Evolutionary conservation across 179 eudicot genomes (phyloP).

Genomic region (Beta lomatogona): DNA sequence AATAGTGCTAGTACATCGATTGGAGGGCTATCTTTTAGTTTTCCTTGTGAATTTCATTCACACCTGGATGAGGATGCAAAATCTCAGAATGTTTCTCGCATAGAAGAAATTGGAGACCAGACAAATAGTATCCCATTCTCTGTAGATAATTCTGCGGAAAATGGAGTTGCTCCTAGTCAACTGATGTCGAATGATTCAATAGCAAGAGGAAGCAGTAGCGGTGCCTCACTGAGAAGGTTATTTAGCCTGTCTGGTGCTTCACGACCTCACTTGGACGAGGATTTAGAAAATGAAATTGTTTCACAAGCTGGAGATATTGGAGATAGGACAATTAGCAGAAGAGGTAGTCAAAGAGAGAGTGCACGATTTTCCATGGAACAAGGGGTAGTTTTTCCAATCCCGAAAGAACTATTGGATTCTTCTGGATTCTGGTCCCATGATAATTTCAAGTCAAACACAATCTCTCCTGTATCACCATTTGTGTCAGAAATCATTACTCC

Average conservation of each 20-base stretch:
- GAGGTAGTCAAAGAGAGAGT: conserved; percentile 28
- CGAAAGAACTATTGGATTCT: conserved; percentile 22
- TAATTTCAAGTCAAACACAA: conserved; percentile 15
- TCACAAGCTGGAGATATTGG: conserved; percentile 40
- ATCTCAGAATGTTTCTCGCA: background rate
- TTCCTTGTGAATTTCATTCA: background rate
- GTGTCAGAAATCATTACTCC: conserved; percentile 37
- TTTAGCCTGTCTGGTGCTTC: conserved; percentile 24
- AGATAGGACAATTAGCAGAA: conserved; percentile 36
- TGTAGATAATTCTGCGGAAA: conserved; percentile 13
- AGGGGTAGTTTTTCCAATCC: conserved; percentile 31
- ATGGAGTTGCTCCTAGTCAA: conserved; percentile 18
- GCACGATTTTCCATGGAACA: conserved; percentile 22
- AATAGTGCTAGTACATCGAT: conserved; percentile 29
- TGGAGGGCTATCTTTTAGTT: conserved; percentile 5
- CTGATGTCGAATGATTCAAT: background rate
- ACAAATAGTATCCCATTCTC: conserved; percentile 3
- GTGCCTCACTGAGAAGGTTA: conserved; percentile 31
- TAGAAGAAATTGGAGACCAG: conserved; percentile 13
- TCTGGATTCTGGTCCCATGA: conserved; percentile 25
- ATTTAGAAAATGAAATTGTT: conserved; percentile 33
- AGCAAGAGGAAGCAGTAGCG: conserved; percentile 25
- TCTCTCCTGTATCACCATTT: conserved; percentile 33
- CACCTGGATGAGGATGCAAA: background rate
- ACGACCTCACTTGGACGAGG: conserved; percentile 24